Base-by-base conservation (phyloP, 768 basidiomycete species). In the Jaapia argillacea region DNA sequence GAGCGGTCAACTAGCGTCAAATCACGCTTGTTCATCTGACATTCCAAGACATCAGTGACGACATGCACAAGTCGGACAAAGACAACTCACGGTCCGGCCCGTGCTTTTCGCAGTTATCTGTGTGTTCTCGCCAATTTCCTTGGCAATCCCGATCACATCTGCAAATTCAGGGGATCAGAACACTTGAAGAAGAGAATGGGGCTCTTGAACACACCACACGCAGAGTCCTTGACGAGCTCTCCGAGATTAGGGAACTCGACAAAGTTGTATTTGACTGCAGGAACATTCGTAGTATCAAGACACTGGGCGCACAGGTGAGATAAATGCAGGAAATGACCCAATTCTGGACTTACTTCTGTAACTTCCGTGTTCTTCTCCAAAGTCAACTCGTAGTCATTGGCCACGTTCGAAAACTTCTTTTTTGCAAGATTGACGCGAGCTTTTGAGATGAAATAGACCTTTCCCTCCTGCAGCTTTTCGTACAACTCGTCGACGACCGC, bases 401-500 rank as follows among this genome's bases (percentile, higher is more conserved):
- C 66, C 40, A 94, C 62, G 56, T 87, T 90, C 25, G 77, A 85
- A 62, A 94, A 99, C 63, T 96, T 93, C 66, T 92, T 97, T 69
- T 96, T 98, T 24, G 93, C 94, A 12, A 97, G 79, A 55, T 90
- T 89, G 56, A 98, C 84, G 40, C 89, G 77, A 4, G 86, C 96
- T 57, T 84, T 87, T 0, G 90, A 90, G 43, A 98, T 71, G 55
- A 72, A 90, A 59, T 92, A 98, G 5, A 93, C 92, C 56, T 92
- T 92, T 40, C 86, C 85, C 60, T 96, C 92, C 51, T 93, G 75
- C 16, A 99, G 55, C 54, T 76, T 76, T n/a, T 85, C 77, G 62
- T 83, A 93, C 28, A 93, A 70, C 27, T 78, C 76, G 53, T 92
- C 89, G 28, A 83, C 91, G 6, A 74, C 80, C 7, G 76, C 64